A percentile compares a stretch with the other conserved stretches of the same genome.
These are phyloP conservation scores for Mucor sp. DNA, from an alignment of 371 early-diverging fungal genomes.

Conservation along the genomic window DNA sequence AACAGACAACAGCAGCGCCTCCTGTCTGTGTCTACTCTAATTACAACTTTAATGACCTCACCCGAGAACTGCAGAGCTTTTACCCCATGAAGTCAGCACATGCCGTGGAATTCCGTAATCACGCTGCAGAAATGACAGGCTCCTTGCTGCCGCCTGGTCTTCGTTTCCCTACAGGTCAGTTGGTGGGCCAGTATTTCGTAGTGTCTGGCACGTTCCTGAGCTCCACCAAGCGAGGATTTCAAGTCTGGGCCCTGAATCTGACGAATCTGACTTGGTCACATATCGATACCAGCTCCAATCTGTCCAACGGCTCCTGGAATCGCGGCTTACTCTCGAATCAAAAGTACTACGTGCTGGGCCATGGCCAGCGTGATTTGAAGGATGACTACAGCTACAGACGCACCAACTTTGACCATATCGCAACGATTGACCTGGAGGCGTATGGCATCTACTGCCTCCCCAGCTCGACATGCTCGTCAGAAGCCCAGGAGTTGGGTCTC, in stretches of 20 bases:
- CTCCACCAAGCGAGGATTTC: slow-evolving; percentile 63
- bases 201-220: slow-evolving; percentile 76
- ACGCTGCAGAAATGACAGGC: slow-evolving; percentile 58
- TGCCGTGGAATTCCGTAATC: slow-evolving; percentile 46
- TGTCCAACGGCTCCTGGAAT: slow-evolving; percentile 78
- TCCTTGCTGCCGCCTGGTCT: slow-evolving; percentile 71
- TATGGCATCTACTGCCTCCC: slow-evolving; percentile 63
- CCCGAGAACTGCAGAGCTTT: slow-evolving; percentile 72
- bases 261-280: slow-evolving; percentile 65
- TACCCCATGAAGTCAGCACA: slow-evolving; percentile 28
- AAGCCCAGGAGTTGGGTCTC: slow-evolving; percentile 52
- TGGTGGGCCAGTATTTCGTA: slow-evolving; percentile 73
- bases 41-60: slow-evolving; percentile 77
- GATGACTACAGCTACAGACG: slow-evolving; percentile 80
- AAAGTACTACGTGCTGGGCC: slow-evolving; percentile 66
- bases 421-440: slow-evolving; percentile 71
- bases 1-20: background rate
- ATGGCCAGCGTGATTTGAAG: slow-evolving; percentile 59
- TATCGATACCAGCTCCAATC: slow-evolving; percentile 66
- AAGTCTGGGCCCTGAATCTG: slow-evolving; percentile 76
- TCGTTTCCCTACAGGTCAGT: slow-evolving; percentile 75
- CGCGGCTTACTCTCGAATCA: slow-evolving; percentile 67
- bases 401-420: slow-evolving; percentile 76
- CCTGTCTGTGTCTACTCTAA: slow-evolving; percentile 76
- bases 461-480: slow-evolving; percentile 51